Conservation (phyloP, 441 rosid genomes). For the Gossypium trilobum region DNA sequence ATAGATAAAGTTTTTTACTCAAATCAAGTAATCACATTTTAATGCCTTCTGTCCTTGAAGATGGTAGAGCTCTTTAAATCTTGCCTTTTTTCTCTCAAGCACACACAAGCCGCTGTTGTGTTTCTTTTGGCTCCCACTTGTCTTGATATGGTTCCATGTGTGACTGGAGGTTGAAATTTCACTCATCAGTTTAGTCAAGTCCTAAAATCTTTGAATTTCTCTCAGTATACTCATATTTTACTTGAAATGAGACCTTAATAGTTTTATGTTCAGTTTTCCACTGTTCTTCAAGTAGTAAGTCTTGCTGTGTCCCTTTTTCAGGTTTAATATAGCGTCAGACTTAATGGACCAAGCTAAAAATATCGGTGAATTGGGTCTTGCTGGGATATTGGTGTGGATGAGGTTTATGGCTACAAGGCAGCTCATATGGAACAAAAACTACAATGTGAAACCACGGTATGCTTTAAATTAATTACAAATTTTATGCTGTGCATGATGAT, state of each 20-base stretch:
- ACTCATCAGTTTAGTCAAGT: constrained; percentile 3
- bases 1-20: neutral
- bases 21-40: neutral
- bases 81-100: neutral
- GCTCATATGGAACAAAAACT: constrained; percentile 97
- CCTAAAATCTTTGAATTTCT: neutral
- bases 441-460: constrained; percentile 98
- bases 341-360: constrained; percentile 64
- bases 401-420: constrained; percentile 98
- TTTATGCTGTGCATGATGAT: neutral
- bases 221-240: neutral
- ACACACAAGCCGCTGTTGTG: neutral
- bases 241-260: neutral
- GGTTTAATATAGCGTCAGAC: constrained; percentile 96
- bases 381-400: constrained; percentile 98
- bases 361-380: constrained; percentile 71
- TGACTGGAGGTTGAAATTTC: constrained; percentile 12
- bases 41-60: neutral
- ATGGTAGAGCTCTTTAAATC: neutral
- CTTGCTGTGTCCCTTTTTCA: constrained; percentile 22
- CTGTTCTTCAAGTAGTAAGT: constrained; percentile 14
- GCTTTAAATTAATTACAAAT: constrained; percentile 12
- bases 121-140: constrained; percentile 11
- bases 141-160: constrained; percentile 2
- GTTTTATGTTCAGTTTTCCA: constrained; percentile 10